phyloP scores from a whole-genome alignment of 768 basidiomycete genomes.

The Sistotremastrum suecicum region DNA sequence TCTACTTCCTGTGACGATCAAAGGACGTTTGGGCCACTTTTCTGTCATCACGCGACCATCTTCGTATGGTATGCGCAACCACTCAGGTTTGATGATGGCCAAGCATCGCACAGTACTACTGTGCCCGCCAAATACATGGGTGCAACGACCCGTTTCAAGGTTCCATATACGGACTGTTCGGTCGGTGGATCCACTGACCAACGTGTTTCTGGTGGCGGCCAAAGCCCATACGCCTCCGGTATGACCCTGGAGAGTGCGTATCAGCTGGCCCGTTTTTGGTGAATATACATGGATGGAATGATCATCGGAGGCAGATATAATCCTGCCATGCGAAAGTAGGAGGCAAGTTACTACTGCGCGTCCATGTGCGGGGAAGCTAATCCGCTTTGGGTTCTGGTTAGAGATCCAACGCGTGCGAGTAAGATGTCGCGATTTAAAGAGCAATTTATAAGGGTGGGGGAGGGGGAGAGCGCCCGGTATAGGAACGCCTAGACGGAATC shows the following conservation, averaged over 20 bases:
- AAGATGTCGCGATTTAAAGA: conserved; percentile 83
- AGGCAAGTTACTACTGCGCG: conserved; percentile 90
- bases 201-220: conserved; percentile 73
- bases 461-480: conserved; percentile 42
- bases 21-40: conserved; percentile 56
- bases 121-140: conserved; percentile 91
- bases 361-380: conserved; percentile 80
- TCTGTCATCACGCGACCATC: conserved; percentile 48
- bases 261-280: conserved; percentile 64
- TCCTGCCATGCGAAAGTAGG: conserved; percentile 85
- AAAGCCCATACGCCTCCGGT: conserved; percentile 96
- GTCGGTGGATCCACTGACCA: conserved; percentile 89
- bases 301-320: conserved; percentile 95
- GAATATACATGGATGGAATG: conserved; percentile 93
- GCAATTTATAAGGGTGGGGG: conserved; percentile 79
- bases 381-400: conserved; percentile 55
- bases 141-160: conserved; percentile 62
- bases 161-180: conserved; percentile 91
- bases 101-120: conserved; percentile 93
- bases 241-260: conserved; percentile 72
- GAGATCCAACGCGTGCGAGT: conserved; percentile 71
- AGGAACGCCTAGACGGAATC: conserved; percentile 27
- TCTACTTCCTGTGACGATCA: conserved; percentile 62
- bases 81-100: conserved; percentile 89
- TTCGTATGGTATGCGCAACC: conserved; percentile 60